Percentiles rank a stretch among this genome's conserved stretches.
Conservation (phyloP, 2,329 filamentous ascomycete species). For the Clathrospora elynae region DNA sequence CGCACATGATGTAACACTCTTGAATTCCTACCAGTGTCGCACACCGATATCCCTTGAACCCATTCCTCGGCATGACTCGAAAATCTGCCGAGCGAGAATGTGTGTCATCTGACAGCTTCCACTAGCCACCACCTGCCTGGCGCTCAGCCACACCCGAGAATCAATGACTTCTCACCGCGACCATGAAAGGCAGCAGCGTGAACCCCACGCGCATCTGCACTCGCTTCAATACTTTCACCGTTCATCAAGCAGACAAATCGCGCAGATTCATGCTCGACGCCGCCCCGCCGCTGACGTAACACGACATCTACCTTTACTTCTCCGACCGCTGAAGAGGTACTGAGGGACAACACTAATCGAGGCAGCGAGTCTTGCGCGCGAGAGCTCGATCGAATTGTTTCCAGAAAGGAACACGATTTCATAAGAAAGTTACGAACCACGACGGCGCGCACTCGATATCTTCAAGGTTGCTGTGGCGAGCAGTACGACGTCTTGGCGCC, state of each 20-base stretch:
- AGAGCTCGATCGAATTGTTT: background rate
- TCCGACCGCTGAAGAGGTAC: slow-evolving; percentile 27
- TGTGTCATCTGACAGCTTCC: slow-evolving; percentile 32
- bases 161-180: slow-evolving; percentile 24
- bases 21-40: no score
- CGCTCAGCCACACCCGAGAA: slow-evolving; percentile 21
- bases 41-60: no score
- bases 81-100: slow-evolving; percentile 7
- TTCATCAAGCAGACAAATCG: slow-evolving; percentile 8
- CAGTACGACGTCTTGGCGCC: slow-evolving; percentile 20
- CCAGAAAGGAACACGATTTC: background rate
- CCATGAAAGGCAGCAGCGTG: slow-evolving; percentile 28
- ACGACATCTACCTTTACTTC: slow-evolving; percentile 30
- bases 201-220: slow-evolving; percentile 14
- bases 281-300: slow-evolving; percentile 17
- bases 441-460: background rate
- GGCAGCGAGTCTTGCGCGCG: slow-evolving; percentile 3
- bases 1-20: no score
- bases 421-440: no score
- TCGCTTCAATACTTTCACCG: slow-evolving; percentile 1
- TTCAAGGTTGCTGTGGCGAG: slow-evolving; percentile 18
- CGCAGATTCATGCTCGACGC: slow-evolving; percentile 21
- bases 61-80: slow-evolving; percentile 12
- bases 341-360: slow-evolving; percentile 15
- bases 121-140: slow-evolving; percentile 29